Base-by-base conservation (phyloP, 371 early-diverging fungal genomes). In the Parasitella parasitica region DNA sequence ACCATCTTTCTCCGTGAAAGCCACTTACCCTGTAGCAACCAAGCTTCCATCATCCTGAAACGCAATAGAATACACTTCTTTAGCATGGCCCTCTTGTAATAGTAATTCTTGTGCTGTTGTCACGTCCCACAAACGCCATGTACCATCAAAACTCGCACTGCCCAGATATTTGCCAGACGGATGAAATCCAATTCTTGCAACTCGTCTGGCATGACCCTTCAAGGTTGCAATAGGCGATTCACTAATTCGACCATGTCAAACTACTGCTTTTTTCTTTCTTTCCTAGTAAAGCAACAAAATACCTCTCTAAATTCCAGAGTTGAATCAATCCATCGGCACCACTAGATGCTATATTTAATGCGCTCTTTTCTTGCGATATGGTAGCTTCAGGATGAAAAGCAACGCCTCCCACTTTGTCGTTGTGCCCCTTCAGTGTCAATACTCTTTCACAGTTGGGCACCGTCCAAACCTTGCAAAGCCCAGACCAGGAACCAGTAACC, bases 71-170 rank as follows among this genome's bases (percentile, higher is more conserved):
- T 93, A 97, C 1, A 98, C 93, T 73, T 97, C 94, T 24, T 87
- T 85, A 12, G 94, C 85, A 72, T 98, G 98, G 3, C 98, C 97
- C 63, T 96, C 95, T 66, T 98, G 97, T 26, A 94, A 76, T 38
- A 97, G 71, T 5, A 98, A 73, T 61, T 95, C 95, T 22, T 82
- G 67, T 22, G 76, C 70, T 0, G 87, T 86, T 41, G 90, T 88
- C 9, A 91, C 82, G 73, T 97, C 97, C 96, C 97, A 98, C 20
- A 98, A 81, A 54, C 97, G 83, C 98, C 98, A 98, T 20, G 95
- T 91, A 39, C 86, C 87, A 72, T 98, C 97, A 64, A 86, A 96
- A 60, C 89, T 89, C 24, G 97, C 90, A 50, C 94, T 92, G 15
- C 91, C 98, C 30, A 98, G 69, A 58, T 84, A 96, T 54, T 83